Evolutionary conservation across 2,329 filamentous ascomycete species (phyloP).

Genomic region (Phaeosphaeria sp.): DNA sequence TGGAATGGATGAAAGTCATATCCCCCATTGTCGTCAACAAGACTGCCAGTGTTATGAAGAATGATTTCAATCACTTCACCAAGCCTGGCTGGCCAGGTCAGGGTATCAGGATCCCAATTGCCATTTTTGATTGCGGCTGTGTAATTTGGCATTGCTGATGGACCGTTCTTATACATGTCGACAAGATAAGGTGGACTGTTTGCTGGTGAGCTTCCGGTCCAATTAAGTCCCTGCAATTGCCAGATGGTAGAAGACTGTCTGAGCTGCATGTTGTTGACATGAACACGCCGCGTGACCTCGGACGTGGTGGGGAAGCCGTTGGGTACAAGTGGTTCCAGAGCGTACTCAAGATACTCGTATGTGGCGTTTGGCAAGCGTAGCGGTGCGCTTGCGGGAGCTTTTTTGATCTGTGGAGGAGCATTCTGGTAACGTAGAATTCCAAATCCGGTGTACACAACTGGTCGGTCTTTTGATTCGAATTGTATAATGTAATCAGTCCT

Average conservation of each 20-base stretch:
- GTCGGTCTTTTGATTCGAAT: conserved; percentile 60
- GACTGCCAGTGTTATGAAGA: conserved; percentile 47
- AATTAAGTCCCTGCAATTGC: conserved; percentile 31
- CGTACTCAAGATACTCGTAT: conserved; percentile 49
- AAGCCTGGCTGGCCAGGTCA: conserved; percentile 60
- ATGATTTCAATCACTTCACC: conserved; percentile 66
- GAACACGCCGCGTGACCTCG: conserved; percentile 44
- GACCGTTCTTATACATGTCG: conserved; percentile 59
- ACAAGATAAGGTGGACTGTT: conserved; percentile 57
- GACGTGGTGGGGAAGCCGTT: conserved; percentile 43
- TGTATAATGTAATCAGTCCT: conserved; percentile 54
- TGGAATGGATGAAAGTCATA: conserved; percentile 60
- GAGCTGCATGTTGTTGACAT: conserved; percentile 36
- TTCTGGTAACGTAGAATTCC: conserved; percentile 53
- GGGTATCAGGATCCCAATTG: conserved; percentile 62
- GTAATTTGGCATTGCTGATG: conserved; percentile 59
- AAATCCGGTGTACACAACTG: conserved; percentile 55
- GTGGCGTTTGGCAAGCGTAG: conserved; percentile 41
- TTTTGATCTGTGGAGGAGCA: conserved; percentile 6
- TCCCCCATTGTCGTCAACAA: conserved; percentile 26
- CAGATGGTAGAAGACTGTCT: conserved; percentile 26
- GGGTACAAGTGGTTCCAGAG: conserved; percentile 41
- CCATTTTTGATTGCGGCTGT: conserved; percentile 56
- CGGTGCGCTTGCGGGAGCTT: conserved; percentile 27
- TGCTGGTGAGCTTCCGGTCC: conserved; percentile 18